Evolutionary conservation across 2,329 filamentous ascomycete species (phyloP).

Genomic region (Exophiala aquamarina): DNA sequence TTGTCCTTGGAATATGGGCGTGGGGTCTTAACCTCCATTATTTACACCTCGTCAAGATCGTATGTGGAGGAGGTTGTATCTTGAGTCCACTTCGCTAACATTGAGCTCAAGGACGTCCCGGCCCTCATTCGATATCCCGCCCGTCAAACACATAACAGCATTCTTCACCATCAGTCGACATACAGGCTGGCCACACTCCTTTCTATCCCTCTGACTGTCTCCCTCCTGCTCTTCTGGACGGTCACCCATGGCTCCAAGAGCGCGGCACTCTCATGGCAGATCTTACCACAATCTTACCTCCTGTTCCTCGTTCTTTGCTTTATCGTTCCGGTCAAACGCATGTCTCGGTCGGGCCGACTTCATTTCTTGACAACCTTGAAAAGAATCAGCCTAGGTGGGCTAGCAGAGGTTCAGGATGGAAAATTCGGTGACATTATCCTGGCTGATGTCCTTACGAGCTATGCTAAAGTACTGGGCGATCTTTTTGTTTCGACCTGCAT

Average conservation of each 20-base stretch:
- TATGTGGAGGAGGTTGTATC: slow-evolving; percentile 36
- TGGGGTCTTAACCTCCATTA: slow-evolving; percentile 93
- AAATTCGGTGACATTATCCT: slow-evolving; percentile 94
- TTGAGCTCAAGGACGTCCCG: slow-evolving; percentile 66
- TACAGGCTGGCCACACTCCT: slow-evolving; percentile 83
- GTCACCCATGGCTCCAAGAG: slow-evolving; percentile 69
- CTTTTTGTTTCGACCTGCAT: slow-evolving; percentile 88
- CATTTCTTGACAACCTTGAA: slow-evolving; percentile 74
- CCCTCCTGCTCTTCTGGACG: slow-evolving; percentile 79
- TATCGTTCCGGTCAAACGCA: slow-evolving; percentile 67
- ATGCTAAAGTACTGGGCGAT: slow-evolving; percentile 88
- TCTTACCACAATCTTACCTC: slow-evolving; percentile 83
- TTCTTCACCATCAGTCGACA: slow-evolving; percentile 75
- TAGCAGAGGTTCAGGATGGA: slow-evolving; percentile 82
- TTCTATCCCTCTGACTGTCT: slow-evolving; percentile 67
- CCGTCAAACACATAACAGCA: slow-evolving; percentile 68
- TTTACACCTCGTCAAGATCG: slow-evolving; percentile 74
- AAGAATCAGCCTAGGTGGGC: slow-evolving; percentile 78
- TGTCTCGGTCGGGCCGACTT: slow-evolving; percentile 69
- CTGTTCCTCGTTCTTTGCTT: slow-evolving; percentile 70
- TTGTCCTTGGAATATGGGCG: slow-evolving; percentile 88
- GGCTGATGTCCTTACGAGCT: slow-evolving; percentile 91
- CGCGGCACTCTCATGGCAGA: slow-evolving; percentile 75
- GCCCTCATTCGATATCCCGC: slow-evolving; percentile 81
- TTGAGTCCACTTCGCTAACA: slow-evolving; percentile 1